Percentiles rank a stretch among this genome's conserved stretches.
Evolutionary conservation across 257 asterid genomes (phyloP).

Genomic region (Solanum arcanum): DNA sequence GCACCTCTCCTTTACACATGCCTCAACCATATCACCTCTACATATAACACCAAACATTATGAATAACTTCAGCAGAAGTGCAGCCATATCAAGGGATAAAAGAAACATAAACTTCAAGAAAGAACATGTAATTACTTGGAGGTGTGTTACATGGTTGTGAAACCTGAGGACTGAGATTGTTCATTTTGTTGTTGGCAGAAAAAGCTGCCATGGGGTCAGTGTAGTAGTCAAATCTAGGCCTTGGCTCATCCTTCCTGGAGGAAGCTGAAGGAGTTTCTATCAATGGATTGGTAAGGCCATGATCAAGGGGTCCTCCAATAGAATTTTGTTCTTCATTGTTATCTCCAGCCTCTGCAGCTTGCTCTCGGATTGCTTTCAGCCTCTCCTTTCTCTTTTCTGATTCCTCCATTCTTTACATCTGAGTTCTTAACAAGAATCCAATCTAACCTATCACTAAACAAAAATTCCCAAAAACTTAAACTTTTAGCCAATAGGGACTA

Average conservation of each 20-base stretch:
- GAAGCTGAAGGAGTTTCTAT: constrained; percentile 25
- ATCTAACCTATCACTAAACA: not conserved
- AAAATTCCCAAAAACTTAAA: not conserved
- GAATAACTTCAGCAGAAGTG: not conserved
- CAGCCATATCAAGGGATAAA: not conserved
- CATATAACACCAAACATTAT: not conserved
- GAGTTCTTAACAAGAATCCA: not conserved
- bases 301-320: constrained; percentile 12
- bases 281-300: constrained; percentile 60
- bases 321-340: constrained; percentile 7
- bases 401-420: constrained; percentile 49
- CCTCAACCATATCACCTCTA: not conserved
- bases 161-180: constrained; percentile 25
- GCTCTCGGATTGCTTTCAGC: constrained; percentile 57
- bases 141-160: constrained; percentile 27
- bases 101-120: not conserved
- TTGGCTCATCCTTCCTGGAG: constrained; percentile 8
- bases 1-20: not conserved
- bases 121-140: constrained; percentile 44
- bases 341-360: constrained; percentile 35
- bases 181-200: constrained; percentile 15
- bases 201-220: constrained; percentile 79
- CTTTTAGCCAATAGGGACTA: not conserved
- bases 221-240: constrained; percentile 62
- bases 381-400: constrained; percentile 66